Evolutionary conservation across 371 early-diverging fungal genomes (phyloP).

Genomic region (Apophysomyces sp.): DNA sequence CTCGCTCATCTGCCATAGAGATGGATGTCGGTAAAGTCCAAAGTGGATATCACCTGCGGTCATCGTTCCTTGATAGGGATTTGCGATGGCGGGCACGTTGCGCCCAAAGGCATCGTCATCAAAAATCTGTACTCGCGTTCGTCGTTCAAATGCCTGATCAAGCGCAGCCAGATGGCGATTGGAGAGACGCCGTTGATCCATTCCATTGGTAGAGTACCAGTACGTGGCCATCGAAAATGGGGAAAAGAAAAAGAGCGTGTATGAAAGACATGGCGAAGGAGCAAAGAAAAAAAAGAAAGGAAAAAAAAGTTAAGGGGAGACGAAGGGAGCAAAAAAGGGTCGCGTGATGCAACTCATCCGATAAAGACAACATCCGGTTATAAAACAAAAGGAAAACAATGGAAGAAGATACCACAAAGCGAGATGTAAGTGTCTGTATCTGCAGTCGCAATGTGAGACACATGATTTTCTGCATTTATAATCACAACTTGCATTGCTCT

Average conservation of each 20-base stretch:
- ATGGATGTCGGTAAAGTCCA: conserved; percentile 33
- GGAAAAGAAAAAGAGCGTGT: background rate
- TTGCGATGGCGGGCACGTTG: conserved; percentile 30
- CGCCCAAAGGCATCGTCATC: conserved; percentile 44
- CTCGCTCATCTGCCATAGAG: conserved; percentile 28
- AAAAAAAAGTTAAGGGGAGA: conserved; percentile 1
- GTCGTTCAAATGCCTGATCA: conserved; percentile 31
- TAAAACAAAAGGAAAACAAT: background rate
- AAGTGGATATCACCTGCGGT: conserved; percentile 31
- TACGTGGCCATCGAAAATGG: conserved; percentile 13
- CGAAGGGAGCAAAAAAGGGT: conserved; percentile 4
- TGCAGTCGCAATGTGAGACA: background rate
- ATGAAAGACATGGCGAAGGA: background rate
- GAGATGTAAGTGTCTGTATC: background rate
- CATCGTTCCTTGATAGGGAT: conserved; percentile 32
- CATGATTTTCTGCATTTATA: no score
- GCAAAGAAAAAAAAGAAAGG: background rate
- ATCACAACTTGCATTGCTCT: no score
- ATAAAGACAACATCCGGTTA: background rate
- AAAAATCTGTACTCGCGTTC: conserved; percentile 24
- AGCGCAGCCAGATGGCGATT: conserved; percentile 21
- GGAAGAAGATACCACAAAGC: background rate
- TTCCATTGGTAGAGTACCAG: conserved; percentile 37
- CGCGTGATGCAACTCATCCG: background rate
- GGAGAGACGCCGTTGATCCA: conserved; percentile 20